These are phyloP conservation scores for Boletus reticulatus DNA, from an alignment of 768 basidiomycete species.

Conservation along the genomic window DNA sequence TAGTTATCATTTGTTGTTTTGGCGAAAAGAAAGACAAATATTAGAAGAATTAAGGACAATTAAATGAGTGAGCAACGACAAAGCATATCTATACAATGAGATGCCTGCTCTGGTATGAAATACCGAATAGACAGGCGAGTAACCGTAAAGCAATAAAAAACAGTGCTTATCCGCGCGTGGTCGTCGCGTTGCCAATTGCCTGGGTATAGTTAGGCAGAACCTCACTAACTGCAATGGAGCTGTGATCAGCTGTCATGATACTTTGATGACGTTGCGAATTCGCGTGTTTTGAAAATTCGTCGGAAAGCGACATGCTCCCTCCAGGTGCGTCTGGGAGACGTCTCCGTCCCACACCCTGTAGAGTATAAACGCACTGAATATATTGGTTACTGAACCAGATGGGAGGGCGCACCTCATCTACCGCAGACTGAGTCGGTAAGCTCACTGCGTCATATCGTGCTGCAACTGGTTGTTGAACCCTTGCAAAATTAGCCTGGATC, in stretches of 20 bases:
- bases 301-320: slow-evolving; percentile 9
- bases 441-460: neutral
- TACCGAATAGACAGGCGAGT: neutral
- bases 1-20: too few species aligned
- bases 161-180: neutral
- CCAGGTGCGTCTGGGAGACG: slow-evolving; percentile 25
- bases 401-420: slow-evolving; percentile 18
- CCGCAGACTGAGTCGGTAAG: neutral
- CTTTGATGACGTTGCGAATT: slow-evolving; percentile 2
- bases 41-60: neutral
- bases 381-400: neutral
- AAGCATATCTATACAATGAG: neutral
- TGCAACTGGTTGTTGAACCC: slow-evolving; percentile 4
- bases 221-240: slow-evolving; percentile 17
- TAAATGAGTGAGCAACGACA: too few species aligned
- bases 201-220: slow-evolving; percentile 24
- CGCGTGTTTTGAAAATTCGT: slow-evolving; percentile 16
- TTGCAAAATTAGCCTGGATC: neutral
- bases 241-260: neutral
- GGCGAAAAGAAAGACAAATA: neutral
- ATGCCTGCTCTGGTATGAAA: too few species aligned
- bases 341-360: slow-evolving; percentile 10
- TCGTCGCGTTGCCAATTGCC: slow-evolving; percentile 1
- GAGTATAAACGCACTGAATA: neutral
- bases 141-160: neutral